Conservation (phyloP, 371 early-diverging fungal genomes). For the Coemansia sp. region DNA sequence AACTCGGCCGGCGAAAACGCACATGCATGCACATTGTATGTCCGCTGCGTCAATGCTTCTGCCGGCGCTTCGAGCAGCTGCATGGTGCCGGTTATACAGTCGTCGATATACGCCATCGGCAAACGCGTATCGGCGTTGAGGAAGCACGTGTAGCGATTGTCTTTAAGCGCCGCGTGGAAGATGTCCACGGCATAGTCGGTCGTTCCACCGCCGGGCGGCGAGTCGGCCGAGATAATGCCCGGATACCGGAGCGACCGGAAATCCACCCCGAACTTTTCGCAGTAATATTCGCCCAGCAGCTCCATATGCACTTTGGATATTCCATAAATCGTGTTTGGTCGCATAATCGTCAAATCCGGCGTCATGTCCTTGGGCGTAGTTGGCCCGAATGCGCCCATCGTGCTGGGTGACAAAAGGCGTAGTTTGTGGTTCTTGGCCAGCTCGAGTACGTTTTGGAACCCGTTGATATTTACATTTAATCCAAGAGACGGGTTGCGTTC, state of each 20-base stretch:
- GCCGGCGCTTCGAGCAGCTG: constrained; percentile 56
- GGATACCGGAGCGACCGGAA: constrained; percentile 63
- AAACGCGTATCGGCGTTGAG: constrained; percentile 55
- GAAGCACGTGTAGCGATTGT: constrained; percentile 56
- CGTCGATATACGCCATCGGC: constrained; percentile 64
- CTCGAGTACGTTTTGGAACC: constrained; percentile 62
- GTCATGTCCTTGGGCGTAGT: constrained; percentile 58
- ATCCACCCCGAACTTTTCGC: constrained; percentile 60
- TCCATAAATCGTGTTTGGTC: constrained; percentile 64
- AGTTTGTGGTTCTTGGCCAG: constrained; percentile 56
- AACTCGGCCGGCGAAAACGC: constrained; percentile 59
- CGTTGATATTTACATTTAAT: constrained; percentile 58
- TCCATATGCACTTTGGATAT: constrained; percentile 64
- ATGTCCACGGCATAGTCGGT: constrained; percentile 66
- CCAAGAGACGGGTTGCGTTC: constrained; percentile 58
- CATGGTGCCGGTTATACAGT: constrained; percentile 60
- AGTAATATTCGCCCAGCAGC: constrained; percentile 63
- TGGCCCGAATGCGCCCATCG: constrained; percentile 65
- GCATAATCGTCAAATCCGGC: constrained; percentile 60
- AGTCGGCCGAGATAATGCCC: constrained; percentile 61
- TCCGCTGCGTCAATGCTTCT: constrained; percentile 53
- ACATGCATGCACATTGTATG: constrained; percentile 61
- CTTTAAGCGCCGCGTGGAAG: constrained; percentile 58
- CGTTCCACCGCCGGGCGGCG: constrained; percentile 62
- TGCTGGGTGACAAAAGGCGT: constrained; percentile 58